A percentile compares a stretch with the other conserved stretches of the same genome.
These are phyloP conservation scores for Phaseolus coccineus DNA, from an alignment of 331 rosid genomes.

Conservation along the genomic window DNA sequence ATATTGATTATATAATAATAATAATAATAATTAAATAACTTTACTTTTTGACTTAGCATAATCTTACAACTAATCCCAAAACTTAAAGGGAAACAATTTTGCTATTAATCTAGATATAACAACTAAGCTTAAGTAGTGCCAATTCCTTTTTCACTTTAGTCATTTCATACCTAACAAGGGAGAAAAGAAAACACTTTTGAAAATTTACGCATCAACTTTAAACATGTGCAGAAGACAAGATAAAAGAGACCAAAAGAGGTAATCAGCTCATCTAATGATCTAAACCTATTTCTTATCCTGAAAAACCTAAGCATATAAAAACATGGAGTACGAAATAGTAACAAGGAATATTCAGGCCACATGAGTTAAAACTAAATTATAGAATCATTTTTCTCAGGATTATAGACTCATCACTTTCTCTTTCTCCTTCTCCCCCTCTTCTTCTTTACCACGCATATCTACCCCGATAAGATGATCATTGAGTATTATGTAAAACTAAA, in stretches of 20 bases:
- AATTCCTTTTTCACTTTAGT: constrained; percentile 34
- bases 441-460: not conserved
- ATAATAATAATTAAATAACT: not conserved
- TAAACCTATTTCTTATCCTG: not conserved
- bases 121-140: not conserved
- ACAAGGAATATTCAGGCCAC: not conserved
- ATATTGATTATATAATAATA: not conserved
- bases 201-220: constrained; percentile 13
- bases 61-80: constrained; percentile 5
- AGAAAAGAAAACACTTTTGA: constrained; percentile 14
- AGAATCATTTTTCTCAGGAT: not conserved
- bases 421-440: not conserved
- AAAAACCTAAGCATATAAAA: not conserved
- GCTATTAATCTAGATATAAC: not conserved
- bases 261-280: constrained; percentile 25
- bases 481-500: not conserved
- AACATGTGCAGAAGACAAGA: not conserved
- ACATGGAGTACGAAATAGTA: not conserved
- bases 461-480: not conserved
- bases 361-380: not conserved
- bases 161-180: constrained; percentile 40
- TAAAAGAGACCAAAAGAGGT: not conserved
- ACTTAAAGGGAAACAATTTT: not conserved
- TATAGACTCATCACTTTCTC: not conserved
- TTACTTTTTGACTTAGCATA: not conserved